Evolutionary conservation across 768 basidiomycete genomes (phyloP), one percentile per base, ranked within the genome.

Genomic region (Lepiota venenata): DNA sequence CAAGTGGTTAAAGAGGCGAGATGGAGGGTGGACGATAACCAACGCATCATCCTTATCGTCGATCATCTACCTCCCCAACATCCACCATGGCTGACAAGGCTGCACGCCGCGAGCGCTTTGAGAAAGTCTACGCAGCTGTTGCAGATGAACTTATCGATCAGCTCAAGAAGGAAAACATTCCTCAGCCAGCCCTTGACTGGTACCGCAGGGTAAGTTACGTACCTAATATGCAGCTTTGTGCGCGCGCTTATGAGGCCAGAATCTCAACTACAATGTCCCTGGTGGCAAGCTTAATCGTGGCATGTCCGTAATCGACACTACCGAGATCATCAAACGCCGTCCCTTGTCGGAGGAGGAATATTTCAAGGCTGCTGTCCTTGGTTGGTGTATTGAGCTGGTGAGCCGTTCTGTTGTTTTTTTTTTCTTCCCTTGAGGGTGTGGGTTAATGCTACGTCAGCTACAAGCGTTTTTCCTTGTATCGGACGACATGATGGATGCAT

Each of bases 381-480:
- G 95, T 3, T 98, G 96, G 96, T 87, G 90, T 69, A 85, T 99
- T 61, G 96, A 98, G 71, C 77, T 98, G 57, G 95, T 95, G 58
- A 61, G 91, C 79, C 6, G 14, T 32, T 25, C 37, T 10, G 20
- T 15, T n/a, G n/a, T n/a, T n/a, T n/a, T n/a, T n/a, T n/a, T n/a
- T n/a, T n/a, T 18, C 15, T 27, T 8, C 32, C 18, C 15, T 18
- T 16, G 38, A 32, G 29, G 25, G 43, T 27, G 21, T 29, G 15
- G 39, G n/a, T 29, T 50, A 43, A 41, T 22, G 12, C 35, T 50
- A 14, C 20, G 29, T 6, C 63, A 96, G 93, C 82, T 99, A 7
- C 96, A 98, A 86, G 94, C 93, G 0, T 97, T 88, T 73, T 98
- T 98, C 86, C 84, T 98, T 52, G 93, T 97, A 52, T 82, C 92